Percentiles rank a stretch among this genome's conserved stretches.
These are phyloP conservation scores for Neurospora sp. DNA, from an alignment of 2,329 filamentous ascomycete genomes.

Conservation along the genomic window DNA sequence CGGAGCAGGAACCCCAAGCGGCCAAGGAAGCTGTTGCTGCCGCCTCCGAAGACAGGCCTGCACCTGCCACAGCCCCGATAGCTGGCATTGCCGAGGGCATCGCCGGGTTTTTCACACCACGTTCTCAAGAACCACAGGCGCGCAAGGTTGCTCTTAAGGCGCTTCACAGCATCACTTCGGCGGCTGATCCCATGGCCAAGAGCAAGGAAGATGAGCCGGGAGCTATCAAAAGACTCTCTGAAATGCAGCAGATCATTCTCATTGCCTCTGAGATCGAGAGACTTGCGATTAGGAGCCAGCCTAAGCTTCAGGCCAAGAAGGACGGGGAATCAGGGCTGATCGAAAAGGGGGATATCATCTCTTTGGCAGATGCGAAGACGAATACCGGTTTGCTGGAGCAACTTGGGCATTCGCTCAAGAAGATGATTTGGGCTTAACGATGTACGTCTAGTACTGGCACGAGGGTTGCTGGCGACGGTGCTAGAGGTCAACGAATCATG, in stretches of 20 bases:
- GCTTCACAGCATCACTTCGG: constrained; percentile 41
- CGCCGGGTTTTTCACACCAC: constrained; percentile 32
- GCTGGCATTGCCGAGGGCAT: constrained; percentile 20
- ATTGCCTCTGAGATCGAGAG: constrained; percentile 72
- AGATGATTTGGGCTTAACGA: constrained; percentile 67
- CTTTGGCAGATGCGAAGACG: constrained; percentile 72
- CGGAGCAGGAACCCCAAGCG: constrained; percentile 3
- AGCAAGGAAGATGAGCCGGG: constrained; percentile 24
- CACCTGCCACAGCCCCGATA: constrained; percentile 9
- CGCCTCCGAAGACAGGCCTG: constrained; percentile 4
- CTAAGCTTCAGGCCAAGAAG: constrained; percentile 25
- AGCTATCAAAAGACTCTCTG: constrained; percentile 33
- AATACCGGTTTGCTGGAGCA: constrained; percentile 81
- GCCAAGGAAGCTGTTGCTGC: constrained; percentile 1
- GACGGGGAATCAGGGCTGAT: constrained; percentile 34
- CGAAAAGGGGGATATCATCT: constrained; percentile 63
- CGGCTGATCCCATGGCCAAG: constrained; percentile 33
- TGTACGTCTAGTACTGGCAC: background rate
- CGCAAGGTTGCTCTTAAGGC: constrained; percentile 46
- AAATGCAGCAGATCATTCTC: constrained; percentile 45
- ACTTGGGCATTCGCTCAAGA: constrained; percentile 83
- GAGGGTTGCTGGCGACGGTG: background rate
- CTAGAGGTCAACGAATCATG: background rate
- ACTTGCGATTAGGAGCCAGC: constrained; percentile 43
- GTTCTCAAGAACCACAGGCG: constrained; percentile 21